phyloP scores from a whole-genome alignment of 495 filamentous ascomycete genomes.

The Aspergillus wentii region DNA sequence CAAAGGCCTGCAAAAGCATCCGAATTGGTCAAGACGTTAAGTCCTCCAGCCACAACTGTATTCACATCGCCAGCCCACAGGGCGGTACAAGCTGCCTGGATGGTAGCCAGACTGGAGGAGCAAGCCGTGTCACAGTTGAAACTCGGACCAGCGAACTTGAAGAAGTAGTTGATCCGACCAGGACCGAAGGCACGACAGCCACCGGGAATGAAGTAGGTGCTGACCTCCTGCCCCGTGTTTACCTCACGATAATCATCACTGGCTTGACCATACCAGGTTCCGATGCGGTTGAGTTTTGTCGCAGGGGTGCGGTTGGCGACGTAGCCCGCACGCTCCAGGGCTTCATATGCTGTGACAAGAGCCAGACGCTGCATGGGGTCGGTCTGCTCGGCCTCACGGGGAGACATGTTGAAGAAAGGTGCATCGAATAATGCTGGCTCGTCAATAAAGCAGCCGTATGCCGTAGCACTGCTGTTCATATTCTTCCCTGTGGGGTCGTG shows the following conservation, averaged over 20 bases:
- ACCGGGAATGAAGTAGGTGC: constrained; percentile 76
- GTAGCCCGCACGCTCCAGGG: constrained; percentile 15
- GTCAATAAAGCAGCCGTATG: constrained; percentile 35
- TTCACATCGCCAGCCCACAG: constrained; percentile 65
- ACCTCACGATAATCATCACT: constrained; percentile 76
- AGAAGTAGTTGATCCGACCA: constrained; percentile 55
- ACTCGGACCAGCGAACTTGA: constrained; percentile 70
- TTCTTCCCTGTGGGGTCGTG: constrained; percentile 31
- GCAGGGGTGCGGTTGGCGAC: constrained; percentile 12
- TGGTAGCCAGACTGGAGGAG: constrained; percentile 63
- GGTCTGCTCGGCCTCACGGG: constrained; percentile 16
- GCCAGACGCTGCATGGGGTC: constrained; percentile 14
- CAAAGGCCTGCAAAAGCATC: constrained; percentile 67
- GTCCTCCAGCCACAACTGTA: constrained; percentile 68
- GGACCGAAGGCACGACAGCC: constrained; percentile 66
- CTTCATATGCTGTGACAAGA: constrained; percentile 18
- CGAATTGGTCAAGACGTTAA: constrained; percentile 62
- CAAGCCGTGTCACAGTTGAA: constrained; percentile 76
- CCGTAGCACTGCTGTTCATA: constrained; percentile 25
- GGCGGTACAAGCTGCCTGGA: constrained; percentile 62
- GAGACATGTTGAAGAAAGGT: constrained; percentile 32
- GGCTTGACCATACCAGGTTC: constrained; percentile 74
- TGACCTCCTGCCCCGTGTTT: constrained; percentile 65
- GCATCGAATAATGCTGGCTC: constrained; percentile 27
- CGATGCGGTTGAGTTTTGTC: constrained; percentile 45